A percentile compares a stretch with the other conserved stretches of the same genome.
Conservation (phyloP, 139 green algal species). For the Ettlia oleoabundans region DNA sequence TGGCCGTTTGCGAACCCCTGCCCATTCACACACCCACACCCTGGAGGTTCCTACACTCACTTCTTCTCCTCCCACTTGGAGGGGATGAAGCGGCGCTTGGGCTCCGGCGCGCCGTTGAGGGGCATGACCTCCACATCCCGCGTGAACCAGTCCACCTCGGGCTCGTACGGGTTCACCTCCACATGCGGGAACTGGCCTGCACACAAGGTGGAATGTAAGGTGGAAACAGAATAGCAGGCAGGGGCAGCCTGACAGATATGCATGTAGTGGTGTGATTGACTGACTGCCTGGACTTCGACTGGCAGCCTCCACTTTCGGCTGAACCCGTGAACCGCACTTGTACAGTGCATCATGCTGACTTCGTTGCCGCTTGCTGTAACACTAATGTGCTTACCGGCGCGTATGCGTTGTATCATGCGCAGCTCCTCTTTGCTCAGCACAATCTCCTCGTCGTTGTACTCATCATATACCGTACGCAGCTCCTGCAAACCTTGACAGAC, state of each 20-base stretch:
- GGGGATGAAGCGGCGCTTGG: slow-evolving; percentile 96
- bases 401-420: slow-evolving; percentile 90
- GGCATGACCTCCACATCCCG: slow-evolving; percentile 79
- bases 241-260: not conserved
- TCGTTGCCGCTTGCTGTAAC: no score
- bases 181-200: slow-evolving; percentile 88
- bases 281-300: no score
- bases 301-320: no score
- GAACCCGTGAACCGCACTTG: no score
- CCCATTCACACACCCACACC: no score
- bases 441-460: slow-evolving; percentile 98
- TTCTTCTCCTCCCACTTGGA: slow-evolving; percentile 97
- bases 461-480: slow-evolving; percentile 82
- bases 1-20: no score
- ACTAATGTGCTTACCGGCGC: slow-evolving; percentile 65
- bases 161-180: slow-evolving; percentile 77
- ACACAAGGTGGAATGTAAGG: not conserved
- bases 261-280: not conserved
- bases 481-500: not conserved
- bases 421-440: slow-evolving; percentile 89
- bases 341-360: no score
- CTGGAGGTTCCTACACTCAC: no score
- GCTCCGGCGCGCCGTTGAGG: slow-evolving; percentile 84
- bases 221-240: not conserved
- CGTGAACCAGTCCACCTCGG: slow-evolving; percentile 84